Percentiles rank a stretch among this genome's conserved stretches.
phyloP scores from a whole-genome alignment of 2,329 filamentous ascomycete genomes.

The Neonectria punicea region DNA sequence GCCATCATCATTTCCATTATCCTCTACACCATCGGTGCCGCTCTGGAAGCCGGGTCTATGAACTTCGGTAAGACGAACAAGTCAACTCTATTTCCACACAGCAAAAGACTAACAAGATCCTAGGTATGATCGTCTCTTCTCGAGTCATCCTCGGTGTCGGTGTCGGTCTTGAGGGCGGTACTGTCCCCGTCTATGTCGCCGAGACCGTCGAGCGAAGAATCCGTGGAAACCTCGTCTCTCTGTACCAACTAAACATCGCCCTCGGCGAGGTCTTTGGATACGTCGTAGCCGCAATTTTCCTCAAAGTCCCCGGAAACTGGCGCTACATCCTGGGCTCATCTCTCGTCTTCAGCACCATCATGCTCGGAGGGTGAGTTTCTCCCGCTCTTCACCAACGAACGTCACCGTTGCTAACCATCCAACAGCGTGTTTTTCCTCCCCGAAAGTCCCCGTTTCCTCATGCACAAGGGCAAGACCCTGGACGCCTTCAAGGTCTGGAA shows the following conservation, averaged over 20 bases:
- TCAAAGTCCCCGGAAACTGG: slow-evolving; percentile 77
- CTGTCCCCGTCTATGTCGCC: slow-evolving; percentile 79
- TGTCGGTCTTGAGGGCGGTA: slow-evolving; percentile 79
- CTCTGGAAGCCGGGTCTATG: slow-evolving; percentile 73
- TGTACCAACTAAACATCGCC: slow-evolving; percentile 82
- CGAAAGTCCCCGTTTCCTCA: slow-evolving; percentile 74
- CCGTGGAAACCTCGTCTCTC: slow-evolving; percentile 76
- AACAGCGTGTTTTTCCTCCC: slow-evolving; percentile 77
- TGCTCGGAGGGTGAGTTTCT: slow-evolving; percentile 48
- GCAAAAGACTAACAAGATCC: background rate
- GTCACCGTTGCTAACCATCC: background rate
- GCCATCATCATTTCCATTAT: slow-evolving; percentile 76
- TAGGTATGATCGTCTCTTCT: slow-evolving; percentile 73
- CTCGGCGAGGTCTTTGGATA: slow-evolving; percentile 80
- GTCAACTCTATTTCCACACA: background rate
- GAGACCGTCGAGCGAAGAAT: slow-evolving; percentile 75
- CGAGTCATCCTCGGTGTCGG: slow-evolving; percentile 76
- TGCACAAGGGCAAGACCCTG: slow-evolving; percentile 68
- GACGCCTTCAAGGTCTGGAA: slow-evolving; percentile 74
- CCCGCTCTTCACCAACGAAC: too few species aligned
- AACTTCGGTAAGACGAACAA: slow-evolving; percentile 61
- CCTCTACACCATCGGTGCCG: slow-evolving; percentile 76
- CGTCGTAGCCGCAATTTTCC: slow-evolving; percentile 77
- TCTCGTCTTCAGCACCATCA: slow-evolving; percentile 69
- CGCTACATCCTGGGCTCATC: slow-evolving; percentile 79